Evolutionary conservation across 148 eudicot species (phyloP).

Genomic region (Bassia scoparia): DNA sequence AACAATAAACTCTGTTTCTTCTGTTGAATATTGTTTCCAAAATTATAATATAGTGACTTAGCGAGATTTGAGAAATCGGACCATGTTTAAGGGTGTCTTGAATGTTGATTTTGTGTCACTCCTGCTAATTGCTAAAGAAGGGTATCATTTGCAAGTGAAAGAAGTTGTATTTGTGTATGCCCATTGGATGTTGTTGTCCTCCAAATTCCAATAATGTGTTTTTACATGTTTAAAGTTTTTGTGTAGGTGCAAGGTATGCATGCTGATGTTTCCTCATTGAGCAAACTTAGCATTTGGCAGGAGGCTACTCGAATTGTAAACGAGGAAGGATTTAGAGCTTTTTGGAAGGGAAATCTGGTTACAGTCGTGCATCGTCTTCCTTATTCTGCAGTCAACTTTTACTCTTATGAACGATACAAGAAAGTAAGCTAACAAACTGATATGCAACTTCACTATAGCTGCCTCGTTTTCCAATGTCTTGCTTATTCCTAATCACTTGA

Average conservation of each 20-base stretch:
- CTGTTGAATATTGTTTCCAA: too few relatives aligned
- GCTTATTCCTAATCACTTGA: not conserved
- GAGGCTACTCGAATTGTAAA: constrained; percentile 65
- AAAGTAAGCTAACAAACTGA: constrained; percentile 44
- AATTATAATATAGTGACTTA: too few relatives aligned
- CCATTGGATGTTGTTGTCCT: not conserved
- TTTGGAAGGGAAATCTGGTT: constrained; percentile 91
- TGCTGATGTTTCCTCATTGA: constrained; percentile 58
- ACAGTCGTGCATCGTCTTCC: constrained; percentile 88
- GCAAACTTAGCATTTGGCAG: constrained; percentile 59
- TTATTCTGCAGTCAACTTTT: constrained; percentile 75
- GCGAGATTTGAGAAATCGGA: too few relatives aligned
- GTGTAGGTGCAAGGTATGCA: constrained; percentile 87
- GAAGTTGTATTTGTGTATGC: not conserved
- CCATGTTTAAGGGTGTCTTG: too few relatives aligned
- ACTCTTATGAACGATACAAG: constrained; percentile 74
- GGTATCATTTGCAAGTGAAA: too few relatives aligned
- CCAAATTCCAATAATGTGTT: not conserved
- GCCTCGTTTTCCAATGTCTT: constrained; percentile 3
- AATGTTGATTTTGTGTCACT: too few relatives aligned
- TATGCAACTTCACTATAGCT: not conserved
- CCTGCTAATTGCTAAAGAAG: too few relatives aligned
- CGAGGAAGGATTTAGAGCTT: constrained; percentile 85
- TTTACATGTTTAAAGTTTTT: not conserved
- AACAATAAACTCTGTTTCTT: too few relatives aligned